These are phyloP conservation scores for Primulina huaijiensis DNA, from an alignment of 257 asterid species.

Conservation along the genomic window DNA sequence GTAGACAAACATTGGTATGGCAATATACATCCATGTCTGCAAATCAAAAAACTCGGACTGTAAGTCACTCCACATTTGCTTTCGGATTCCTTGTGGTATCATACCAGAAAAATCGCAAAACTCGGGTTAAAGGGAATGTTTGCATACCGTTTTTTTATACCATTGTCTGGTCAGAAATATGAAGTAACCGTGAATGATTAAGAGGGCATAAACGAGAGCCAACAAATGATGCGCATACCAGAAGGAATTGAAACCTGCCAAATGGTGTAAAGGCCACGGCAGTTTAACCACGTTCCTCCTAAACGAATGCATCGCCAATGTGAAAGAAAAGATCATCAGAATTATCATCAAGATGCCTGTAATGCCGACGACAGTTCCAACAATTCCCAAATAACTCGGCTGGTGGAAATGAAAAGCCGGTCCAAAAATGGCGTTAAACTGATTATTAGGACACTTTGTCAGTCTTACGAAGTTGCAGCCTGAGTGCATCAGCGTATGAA, in stretches of 20 bases:
- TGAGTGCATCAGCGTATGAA: slow-evolving; percentile 51
- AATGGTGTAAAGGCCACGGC: slow-evolving; percentile 52
- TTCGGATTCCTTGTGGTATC: not conserved
- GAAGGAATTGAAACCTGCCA: slow-evolving; percentile 86
- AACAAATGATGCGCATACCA: slow-evolving; percentile 94
- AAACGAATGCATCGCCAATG: slow-evolving; percentile 66
- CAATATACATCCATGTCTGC: slow-evolving; percentile 93
- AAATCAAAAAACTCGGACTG: not conserved
- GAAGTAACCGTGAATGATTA: slow-evolving; percentile 75
- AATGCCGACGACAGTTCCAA: slow-evolving; percentile 40
- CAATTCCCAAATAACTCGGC: slow-evolving; percentile 52
- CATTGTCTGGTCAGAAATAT: slow-evolving; percentile 56
- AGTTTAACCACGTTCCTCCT: slow-evolving; percentile 70
- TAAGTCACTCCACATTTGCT: not conserved
- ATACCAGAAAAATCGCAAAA: not conserved
- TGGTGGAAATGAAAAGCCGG: slow-evolving; percentile 42
- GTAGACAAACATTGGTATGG: slow-evolving; percentile 58
- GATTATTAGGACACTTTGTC: slow-evolving; percentile 47
- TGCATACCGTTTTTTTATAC: slow-evolving; percentile 68
- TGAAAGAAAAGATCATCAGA: slow-evolving; percentile 59
- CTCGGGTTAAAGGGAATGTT: not conserved
- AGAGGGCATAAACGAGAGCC: slow-evolving; percentile 59
- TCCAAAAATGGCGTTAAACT: slow-evolving; percentile 50
- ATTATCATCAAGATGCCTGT: slow-evolving; percentile 62
- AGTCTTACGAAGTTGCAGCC: slow-evolving; percentile 61